Base-by-base conservation (phyloP, 805 yeast species). In the Blastobotrys parvus region DNA sequence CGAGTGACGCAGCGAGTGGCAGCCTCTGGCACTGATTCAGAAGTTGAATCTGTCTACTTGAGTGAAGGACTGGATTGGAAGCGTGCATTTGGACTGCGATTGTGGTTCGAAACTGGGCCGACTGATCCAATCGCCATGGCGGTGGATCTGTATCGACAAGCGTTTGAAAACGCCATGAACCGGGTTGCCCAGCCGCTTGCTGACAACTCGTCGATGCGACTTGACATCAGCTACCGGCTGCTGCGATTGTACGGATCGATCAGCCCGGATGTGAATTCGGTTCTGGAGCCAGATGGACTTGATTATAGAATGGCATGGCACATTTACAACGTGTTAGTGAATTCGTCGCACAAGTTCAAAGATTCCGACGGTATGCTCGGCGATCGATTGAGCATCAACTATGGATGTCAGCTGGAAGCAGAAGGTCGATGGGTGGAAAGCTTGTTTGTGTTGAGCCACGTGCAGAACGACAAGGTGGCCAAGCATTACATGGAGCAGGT, bases 51-150 rank as follows among this genome's bases (percentile, higher is more conserved):
- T 2, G 23, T 55, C 8, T 45, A 50, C 22, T 32, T 56, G 15
- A 50, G 68, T 2, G 63, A 62, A 2, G 75, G 70, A 1, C 67
- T 83, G 22, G 72, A 81, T 13, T 84, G 95, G 94, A 69, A 74
- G 45, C 66, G 80, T 25, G 68, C 74, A 19, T 66, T 89, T 25
- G 76, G 78, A 1, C 50, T 84, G 42, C 57, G 69, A 16, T 52
- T 88, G n/a, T 76, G 75, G 55, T 89, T 80, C 60, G 86, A 84
- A 3, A 19, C 52, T 5, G 25, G 42, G 15, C 25, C 16, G 13
- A 16, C 29, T 8, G 47, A 43, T 31, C 35, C 47, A 3, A 42
- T 54, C 4, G 36, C 49, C 4, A 53, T 46, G 21, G 58, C 58
- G 1, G 55, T 55, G 18, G 45, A 38, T 25, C 25, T 22, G 23